Percentiles rank a stretch among this genome's conserved stretches.
Evolutionary conservation across 2,329 filamentous ascomycete species (phyloP).

Genomic region (Pseudogymnoascus sp.): DNA sequence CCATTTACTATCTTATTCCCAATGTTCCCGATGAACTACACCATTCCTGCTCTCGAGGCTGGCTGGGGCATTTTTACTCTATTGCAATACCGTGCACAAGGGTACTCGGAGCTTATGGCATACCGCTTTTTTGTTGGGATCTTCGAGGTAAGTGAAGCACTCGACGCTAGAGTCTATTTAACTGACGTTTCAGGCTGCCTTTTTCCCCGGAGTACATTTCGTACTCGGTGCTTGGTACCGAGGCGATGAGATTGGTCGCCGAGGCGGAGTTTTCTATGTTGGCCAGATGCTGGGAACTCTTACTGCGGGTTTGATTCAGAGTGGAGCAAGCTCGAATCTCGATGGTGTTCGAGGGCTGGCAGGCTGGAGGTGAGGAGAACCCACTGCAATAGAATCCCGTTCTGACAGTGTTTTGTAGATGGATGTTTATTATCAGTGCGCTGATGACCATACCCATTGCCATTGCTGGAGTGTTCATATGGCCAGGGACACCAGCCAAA

Average conservation of each 20-base stretch:
- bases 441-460: constrained; percentile 48
- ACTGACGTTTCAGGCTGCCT: constrained; percentile 21
- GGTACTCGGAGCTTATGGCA: constrained; percentile 41
- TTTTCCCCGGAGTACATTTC: constrained; percentile 31
- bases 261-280: constrained; percentile 22
- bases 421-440: constrained; percentile 48
- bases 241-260: constrained; percentile 24
- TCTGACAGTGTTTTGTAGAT: constrained; percentile 40
- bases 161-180: neutral
- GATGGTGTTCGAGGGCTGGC: constrained; percentile 19
- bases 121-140: constrained; percentile 47
- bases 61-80: constrained; percentile 50
- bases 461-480: constrained; percentile 41
- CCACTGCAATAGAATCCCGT: neutral
- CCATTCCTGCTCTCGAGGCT: constrained; percentile 43
- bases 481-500: constrained; percentile 43
- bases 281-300: constrained; percentile 22
- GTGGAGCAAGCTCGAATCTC: constrained; percentile 16
- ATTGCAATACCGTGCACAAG: constrained; percentile 42
- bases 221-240: constrained; percentile 31
- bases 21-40: constrained; percentile 38
- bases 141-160: constrained; percentile 35
- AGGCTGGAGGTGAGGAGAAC: constrained; percentile 27
- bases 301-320: constrained; percentile 21
- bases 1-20: constrained; percentile 29